A percentile compares a stretch with the other conserved stretches of the same genome.
These are phyloP conservation scores for Magnolia officinalis DNA, from an alignment of 164 flowering plant genomes.

Conservation along the genomic window DNA sequence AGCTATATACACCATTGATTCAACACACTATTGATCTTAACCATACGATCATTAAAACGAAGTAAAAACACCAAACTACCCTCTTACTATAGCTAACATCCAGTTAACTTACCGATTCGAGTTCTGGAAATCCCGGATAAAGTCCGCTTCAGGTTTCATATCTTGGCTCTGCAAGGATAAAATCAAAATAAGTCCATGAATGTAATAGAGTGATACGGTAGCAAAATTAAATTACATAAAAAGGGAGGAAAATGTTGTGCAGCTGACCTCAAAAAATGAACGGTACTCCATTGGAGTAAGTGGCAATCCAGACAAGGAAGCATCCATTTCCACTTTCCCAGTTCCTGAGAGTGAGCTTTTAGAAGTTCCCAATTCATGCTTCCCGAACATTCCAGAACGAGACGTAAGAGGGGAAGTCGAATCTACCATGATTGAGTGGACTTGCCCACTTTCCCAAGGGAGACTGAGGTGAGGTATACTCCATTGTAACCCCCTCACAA, in stretches of 20 bases:
- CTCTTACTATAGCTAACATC: neutral
- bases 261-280: conserved; percentile 67
- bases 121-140: conserved; percentile 33
- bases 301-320: conserved; percentile 59
- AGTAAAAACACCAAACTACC: neutral
- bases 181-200: neutral
- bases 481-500: conserved; percentile 74
- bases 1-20: neutral
- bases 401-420: conserved; percentile 33
- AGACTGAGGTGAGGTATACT: conserved; percentile 77
- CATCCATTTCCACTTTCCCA: conserved; percentile 25
- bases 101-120: conserved; percentile 51
- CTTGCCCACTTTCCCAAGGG: conserved; percentile 72
- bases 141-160: conserved; percentile 72
- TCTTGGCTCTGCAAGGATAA: conserved; percentile 52
- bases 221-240: too few species aligned
- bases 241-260: neutral
- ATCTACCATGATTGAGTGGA: conserved; percentile 38
- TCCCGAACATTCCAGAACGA: conserved; percentile 24
- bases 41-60: neutral
- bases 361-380: conserved; percentile 16
- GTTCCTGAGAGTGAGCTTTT: conserved; percentile 15
- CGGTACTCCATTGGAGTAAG: conserved; percentile 74
- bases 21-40: neutral
- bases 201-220: neutral